Base-by-base conservation (phyloP, 352 stramenopile genomes). In the Phytophthora foliorum region DNA sequence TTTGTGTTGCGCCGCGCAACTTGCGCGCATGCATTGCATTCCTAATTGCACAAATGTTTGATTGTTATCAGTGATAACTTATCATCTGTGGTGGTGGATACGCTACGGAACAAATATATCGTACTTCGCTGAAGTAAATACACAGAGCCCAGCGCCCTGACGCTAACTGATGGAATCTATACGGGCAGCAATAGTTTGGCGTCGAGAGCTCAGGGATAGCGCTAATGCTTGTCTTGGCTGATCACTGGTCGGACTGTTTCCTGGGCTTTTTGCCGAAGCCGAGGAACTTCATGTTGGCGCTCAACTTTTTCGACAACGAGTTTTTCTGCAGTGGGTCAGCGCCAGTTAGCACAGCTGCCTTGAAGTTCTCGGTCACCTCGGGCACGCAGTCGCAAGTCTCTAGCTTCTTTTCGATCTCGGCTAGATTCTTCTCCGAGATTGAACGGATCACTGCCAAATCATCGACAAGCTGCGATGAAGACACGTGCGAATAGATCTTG, bases 241-340 rank as follows among this genome's bases (percentile, higher is more conserved):
- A 24, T 75, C 52, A 73, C 45, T 77, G 41, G 36, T 86, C 75
- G 0, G 63, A 72, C 38, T 73, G 76, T 57, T 88, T 88, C 36
- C 75, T 77, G 19, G 69, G 77, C 32, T 82, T 82, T 69, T 88
- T 89, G 25, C 81, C 81, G 63, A 90, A 90, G 39, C 80, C 75
- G 57, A 94, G 72, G 42, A 94, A 93, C 56, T 89, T 91, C 77
- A 92, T 90, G 63, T 94, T 93, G 38, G 78, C 78, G 62, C 77
- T 86, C 53, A 93, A 72, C 63, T 93, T 92, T 63, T 91, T 93
- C 17, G 76, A 62, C 44, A 85, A 66, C 5, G 78, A 80, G 42
- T 74, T 70, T 67, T 90, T 86, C 73, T 90, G 66, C 17, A 74
- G 50, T 11, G 73, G 72, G 57, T 75, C 58, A 16, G 69, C 69